These are phyloP conservation scores for Tympanopsis confertula DNA, from an alignment of 2,329 filamentous ascomycete species.

Conservation along the genomic window DNA sequence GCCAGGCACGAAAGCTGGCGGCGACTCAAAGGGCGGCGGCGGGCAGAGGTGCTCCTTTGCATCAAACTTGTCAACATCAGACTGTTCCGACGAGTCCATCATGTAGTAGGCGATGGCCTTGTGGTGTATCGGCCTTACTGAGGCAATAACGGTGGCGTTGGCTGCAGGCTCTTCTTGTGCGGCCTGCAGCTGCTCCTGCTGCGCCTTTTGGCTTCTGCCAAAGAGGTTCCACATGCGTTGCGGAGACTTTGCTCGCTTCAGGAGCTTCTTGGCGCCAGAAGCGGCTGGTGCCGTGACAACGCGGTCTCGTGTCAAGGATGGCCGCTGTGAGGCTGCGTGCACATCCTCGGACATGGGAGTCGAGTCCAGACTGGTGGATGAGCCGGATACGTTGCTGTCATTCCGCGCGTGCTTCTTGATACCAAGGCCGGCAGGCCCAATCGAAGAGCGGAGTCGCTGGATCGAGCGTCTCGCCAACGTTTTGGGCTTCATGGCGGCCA, in stretches of 20 bases:
- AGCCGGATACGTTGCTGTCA: slow-evolving; percentile 26
- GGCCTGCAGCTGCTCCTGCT: slow-evolving; percentile 23
- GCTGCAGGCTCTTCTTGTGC: slow-evolving; percentile 24
- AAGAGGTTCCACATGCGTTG: slow-evolving; percentile 52
- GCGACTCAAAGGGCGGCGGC: slow-evolving; percentile 23
- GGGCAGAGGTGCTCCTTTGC: slow-evolving; percentile 37
- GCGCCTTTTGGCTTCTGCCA: slow-evolving; percentile 40
- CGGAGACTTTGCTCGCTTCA: slow-evolving; percentile 41
- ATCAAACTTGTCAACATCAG: slow-evolving; percentile 24
- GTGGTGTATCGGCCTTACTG: slow-evolving; percentile 33
- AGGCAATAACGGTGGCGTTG: slow-evolving; percentile 26
- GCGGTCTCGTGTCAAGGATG: slow-evolving; percentile 17
- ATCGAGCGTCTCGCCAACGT: slow-evolving; percentile 43
- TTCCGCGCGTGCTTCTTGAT: slow-evolving; percentile 34
- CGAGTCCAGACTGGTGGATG: slow-evolving; percentile 44
- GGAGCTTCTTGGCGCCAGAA: slow-evolving; percentile 43
- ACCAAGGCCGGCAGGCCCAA: slow-evolving; percentile 27
- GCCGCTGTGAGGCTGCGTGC: slow-evolving; percentile 24
- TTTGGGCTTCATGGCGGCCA: slow-evolving; percentile 31
- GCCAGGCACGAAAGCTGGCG: neutral
- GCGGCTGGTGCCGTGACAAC: slow-evolving; percentile 12
- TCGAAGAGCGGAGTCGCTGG: slow-evolving; percentile 33
- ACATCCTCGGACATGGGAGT: slow-evolving; percentile 47
- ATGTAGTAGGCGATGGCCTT: slow-evolving; percentile 50
- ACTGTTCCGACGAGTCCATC: slow-evolving; percentile 45